Base-by-base conservation (phyloP, 352 stramenopile genomes). In the Elongisporangium senticosum region DNA sequence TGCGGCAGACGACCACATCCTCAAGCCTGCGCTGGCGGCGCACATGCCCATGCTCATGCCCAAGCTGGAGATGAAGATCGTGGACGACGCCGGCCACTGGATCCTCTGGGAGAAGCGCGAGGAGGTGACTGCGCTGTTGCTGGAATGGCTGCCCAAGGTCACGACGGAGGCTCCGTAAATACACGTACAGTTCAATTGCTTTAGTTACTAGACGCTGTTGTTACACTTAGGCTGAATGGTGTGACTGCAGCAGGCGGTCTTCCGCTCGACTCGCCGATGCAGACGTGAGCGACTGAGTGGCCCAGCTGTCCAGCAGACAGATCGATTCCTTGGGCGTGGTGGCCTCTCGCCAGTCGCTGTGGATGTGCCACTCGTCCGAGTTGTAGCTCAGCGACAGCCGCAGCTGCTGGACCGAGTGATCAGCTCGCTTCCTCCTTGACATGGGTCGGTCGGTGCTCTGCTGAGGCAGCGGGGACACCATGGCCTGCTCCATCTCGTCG, bases 11-110 rank as follows among this genome's bases (percentile, higher is more conserved):
- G 80, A 90, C 52, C 59, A 63, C 15, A 75, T 86, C 37, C 67
- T 90, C 7, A 73, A 65, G 1, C 78, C 74, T 0, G 71, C 73
- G 47, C 63, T 90, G 67, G 77, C 76, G 7, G 61, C 52, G 23
- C 61, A 77, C 4, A 88, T 90, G 77, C 67, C 66, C 1, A 57
- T 67, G 13, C 53, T 79, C 26, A 73, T 87, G 39, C 71, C 73
- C 11, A 74, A 83, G 17, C 62, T 86, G 2, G 71, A 75, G 55
- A 69, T 77, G 56, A 69, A 76, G 22, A 51, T 83, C 24, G 68
- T 87, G 24, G 59, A 75, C 17, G 67, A 79, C 14, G 68, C 68
- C 15, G 75, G 77, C 37, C 77, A 87, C 55, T 87, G 75, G 77
- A 55, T 87, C 49, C 56, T 87, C 6, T 79, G 73, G 65, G 78